Percentiles rank a stretch among this genome's conserved stretches.
phyloP scores from a whole-genome alignment of 2,329 filamentous ascomycete species.

The Colletotrichum kahawae region DNA sequence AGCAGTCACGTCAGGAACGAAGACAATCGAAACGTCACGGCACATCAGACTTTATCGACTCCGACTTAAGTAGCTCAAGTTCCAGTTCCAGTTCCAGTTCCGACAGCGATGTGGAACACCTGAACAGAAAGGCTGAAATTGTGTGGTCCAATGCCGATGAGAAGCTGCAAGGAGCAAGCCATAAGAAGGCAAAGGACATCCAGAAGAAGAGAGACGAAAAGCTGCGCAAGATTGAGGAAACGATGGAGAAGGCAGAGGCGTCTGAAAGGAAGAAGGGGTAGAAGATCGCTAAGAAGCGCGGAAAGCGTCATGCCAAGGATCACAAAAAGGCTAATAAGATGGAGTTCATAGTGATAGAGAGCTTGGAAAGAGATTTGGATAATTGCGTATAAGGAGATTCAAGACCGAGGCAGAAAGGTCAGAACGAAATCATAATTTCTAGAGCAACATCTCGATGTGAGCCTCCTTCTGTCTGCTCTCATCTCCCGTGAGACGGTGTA shows the following conservation, averaged over 20 bases:
- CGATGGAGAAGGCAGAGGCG: not conserved
- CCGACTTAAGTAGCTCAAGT: not conserved
- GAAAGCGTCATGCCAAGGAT: not conserved
- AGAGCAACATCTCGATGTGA: not conserved
- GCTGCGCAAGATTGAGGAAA: not conserved
- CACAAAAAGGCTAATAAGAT: not conserved
- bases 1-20: not conserved
- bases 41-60: not conserved
- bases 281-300: not conserved
- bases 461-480: not conserved
- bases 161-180: not conserved
- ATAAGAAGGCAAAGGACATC: not conserved
- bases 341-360: not conserved
- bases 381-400: not conserved
- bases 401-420: not conserved
- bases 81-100: not conserved
- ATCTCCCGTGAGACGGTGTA: not conserved
- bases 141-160: not conserved
- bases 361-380: not conserved
- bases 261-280: not conserved
- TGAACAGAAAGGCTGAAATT: not conserved
- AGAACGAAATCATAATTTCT: not conserved
- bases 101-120: not conserved
- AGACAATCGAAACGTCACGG: not conserved
- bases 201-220: not conserved